Percentiles rank a stretch among this genome's conserved stretches.
Conservation (phyloP, 306 rosid species). For the Cicer pinnatifidum region DNA sequence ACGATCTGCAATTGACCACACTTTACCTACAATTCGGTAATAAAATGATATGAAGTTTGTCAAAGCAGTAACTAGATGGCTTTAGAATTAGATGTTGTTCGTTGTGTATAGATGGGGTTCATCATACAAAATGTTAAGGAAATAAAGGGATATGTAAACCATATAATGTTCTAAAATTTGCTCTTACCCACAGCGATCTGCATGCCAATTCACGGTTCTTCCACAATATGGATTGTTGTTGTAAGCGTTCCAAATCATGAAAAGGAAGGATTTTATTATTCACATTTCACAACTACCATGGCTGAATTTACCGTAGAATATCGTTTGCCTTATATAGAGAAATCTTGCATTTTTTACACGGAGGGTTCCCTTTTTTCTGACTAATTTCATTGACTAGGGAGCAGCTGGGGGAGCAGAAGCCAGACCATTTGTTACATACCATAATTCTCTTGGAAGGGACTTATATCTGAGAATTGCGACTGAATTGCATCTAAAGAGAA, state of each 20-base stretch:
- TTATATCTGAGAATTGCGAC: conserved; percentile 96
- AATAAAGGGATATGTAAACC: background rate
- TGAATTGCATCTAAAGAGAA: conserved; percentile 93
- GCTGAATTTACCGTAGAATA: too few species aligned
- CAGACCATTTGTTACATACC: conserved; percentile 94
- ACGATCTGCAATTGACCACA: too few species aligned
- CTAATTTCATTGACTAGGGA: conserved; percentile 71
- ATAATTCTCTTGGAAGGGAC: conserved; percentile 92
- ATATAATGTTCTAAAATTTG: background rate
- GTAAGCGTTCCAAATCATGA: too few species aligned
- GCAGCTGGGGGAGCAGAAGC: conserved; percentile 99
- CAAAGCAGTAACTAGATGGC: background rate
- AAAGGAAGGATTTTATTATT: too few species aligned
- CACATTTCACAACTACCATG: too few species aligned
- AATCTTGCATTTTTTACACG: conserved; percentile 33
- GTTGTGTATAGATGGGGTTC: background rate
- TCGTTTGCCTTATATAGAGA: background rate
- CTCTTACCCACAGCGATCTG: background rate
- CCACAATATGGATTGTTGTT: too few species aligned
- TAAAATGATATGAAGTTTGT: background rate
- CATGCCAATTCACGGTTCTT: too few species aligned
- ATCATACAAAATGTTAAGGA: background rate
- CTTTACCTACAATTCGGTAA: background rate
- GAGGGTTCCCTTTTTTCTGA: conserved; percentile 32
- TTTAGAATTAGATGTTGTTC: background rate